Base-by-base conservation (phyloP, 345 rosid genomes). In the Pistacia atlantica region DNA sequence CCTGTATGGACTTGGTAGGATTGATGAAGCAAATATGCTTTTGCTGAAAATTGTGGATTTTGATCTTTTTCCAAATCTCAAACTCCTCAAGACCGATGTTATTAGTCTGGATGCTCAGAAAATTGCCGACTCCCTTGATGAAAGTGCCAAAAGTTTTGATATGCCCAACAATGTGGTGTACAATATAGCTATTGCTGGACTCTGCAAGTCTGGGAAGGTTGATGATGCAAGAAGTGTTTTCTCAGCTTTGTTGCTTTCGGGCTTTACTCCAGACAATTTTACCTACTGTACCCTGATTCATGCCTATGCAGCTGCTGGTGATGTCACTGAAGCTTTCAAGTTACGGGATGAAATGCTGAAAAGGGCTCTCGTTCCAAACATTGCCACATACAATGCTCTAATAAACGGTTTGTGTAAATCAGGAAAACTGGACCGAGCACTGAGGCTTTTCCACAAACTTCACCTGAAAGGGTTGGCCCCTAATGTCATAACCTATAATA, bases 311-410 rank as follows among this genome's bases (percentile, higher is more conserved):
- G 75, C 79, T 52, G 82, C 85, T 79, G 92, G 90, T 80, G 79
- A 87, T 14, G 78, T 89, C 78, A 80, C 83, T 67, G 93, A 86
- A 84, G 95, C 97, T 69, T 92, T 92, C 83, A 82, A 71, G 28
- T 77, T 92, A 69, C 82, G 91, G 59, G 88, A 89, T 84, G 94
- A 92, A 84, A 92, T 92, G 94, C 72, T 84, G 83, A 42, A 80
- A 59, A 81, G 83, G 80, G 89, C 89, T 79, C 73, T 90, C 64
- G 70, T 52, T 46, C 94, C 94, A 10, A 90, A 88, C 81, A 82
- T 88, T 74, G 80, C 85, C 60, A 92, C 90, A 10, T 89, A 90
- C 80, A 91, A 91, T 74, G 90, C 84, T 75, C 80, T 92, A 65
- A 84, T 90, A n/a, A 86, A 82, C 75, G 97, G 97, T 35, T 83